These are phyloP conservation scores for Whalleya microplaca DNA, from an alignment of 2,329 filamentous ascomycete genomes.

Conservation along the genomic window DNA sequence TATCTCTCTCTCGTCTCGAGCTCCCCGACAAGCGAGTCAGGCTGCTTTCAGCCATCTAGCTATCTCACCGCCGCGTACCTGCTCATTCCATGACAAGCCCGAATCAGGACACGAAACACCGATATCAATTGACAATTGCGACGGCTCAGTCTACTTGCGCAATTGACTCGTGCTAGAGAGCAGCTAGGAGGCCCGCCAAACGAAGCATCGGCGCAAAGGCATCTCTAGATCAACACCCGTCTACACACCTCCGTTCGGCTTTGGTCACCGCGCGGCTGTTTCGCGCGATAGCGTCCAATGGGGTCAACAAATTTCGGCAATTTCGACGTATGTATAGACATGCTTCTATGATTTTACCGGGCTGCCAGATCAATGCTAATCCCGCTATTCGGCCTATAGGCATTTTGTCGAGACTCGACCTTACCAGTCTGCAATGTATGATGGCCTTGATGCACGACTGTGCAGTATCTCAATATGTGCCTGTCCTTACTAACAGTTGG, in stretches of 20 bases:
- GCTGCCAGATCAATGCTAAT: slow-evolving; percentile 16
- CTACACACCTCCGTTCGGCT: slow-evolving; percentile 4
- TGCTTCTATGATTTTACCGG: not conserved
- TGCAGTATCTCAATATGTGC: slow-evolving; percentile 3
- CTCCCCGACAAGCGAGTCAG: not conserved
- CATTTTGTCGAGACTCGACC: slow-evolving; percentile 83
- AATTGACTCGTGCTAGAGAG: not conserved
- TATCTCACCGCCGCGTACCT: not conserved
- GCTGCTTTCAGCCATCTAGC: not conserved
- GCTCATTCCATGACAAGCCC: not conserved
- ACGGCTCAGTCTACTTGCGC: not conserved
- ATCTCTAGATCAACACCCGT: slow-evolving; percentile 1
- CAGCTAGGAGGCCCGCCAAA: slow-evolving; percentile 5
- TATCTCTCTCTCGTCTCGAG: not conserved
- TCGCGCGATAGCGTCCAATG: slow-evolving; percentile 45
- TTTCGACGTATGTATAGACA: slow-evolving; percentile 53
- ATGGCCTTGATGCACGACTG: slow-evolving; percentile 28
- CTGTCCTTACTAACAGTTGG: slow-evolving; percentile 18
- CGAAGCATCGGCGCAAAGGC: slow-evolving; percentile 6
- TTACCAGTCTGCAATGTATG: slow-evolving; percentile 84
- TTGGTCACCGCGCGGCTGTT: slow-evolving; percentile 28
- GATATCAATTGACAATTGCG: not conserved
- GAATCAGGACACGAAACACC: not conserved
- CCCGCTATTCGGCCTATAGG: slow-evolving; percentile 49
- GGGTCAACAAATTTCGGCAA: slow-evolving; percentile 65